Evolutionary conservation across 2,329 filamentous ascomycete species (phyloP), one percentile per base, ranked within the genome.

Genomic region (Fusarium kyushuense): DNA sequence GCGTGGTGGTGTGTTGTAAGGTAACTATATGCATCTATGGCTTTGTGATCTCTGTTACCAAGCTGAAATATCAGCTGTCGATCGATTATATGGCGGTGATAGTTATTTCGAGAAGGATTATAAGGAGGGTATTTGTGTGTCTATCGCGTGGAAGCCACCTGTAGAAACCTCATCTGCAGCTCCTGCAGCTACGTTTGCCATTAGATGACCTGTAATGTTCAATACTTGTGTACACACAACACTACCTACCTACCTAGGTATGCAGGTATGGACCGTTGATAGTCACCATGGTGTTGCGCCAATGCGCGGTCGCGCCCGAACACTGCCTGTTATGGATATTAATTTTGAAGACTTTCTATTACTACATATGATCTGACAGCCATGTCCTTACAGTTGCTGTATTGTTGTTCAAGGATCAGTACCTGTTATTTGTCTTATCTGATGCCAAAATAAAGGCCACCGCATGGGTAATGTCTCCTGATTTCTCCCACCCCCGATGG

Each of bases 391-490:
- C 23, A 33, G 14, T 9, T 17, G 40, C 59, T 25, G 47, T 54
- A 47, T 29, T 51, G 25, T 51, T 36, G 19, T 36, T 51, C 35
- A 62, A 53, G 52, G 29, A 38, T 30, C 35, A 52, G 38, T 55
- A 13, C 23, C 23, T 25, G 47, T 48, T 35, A 32, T 32, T 53
- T 47, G 35, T 19, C 49, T 57, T 51, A 40, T 63, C 43, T 45
- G 30, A 52, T 53, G 27, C 25, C 21, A 36, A 25, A 51, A 41
- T 11, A 49, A 29, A n/a, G 16, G 29, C 21, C 27, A 27, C 65
- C 62, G 65, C 58, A 53, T 63, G 58, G 60, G 17, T 16, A 54
- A 51, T 29, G 72, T 71, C 67, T 72, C 58, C 67, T 69, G 65
- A 70, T 67, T 17, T 25, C 40, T n/a, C 16, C n/a, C 17, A 33